Conservation (phyloP, 2,329 filamentous ascomycete genomes). For the Bipolaris gigantea region DNA sequence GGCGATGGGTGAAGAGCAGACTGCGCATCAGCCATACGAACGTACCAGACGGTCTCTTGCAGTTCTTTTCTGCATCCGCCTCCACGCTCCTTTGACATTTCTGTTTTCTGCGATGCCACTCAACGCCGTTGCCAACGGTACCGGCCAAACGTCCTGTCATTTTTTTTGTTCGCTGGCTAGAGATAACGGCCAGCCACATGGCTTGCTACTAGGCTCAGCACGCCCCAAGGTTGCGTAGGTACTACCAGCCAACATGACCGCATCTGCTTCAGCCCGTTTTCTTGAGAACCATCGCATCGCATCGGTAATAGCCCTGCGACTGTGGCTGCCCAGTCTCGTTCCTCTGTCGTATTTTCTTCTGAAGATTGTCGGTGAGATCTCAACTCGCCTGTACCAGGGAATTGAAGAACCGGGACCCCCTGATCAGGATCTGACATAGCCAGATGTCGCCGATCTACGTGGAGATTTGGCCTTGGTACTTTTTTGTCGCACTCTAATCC, state of each 20-base stretch:
- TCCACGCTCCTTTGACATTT: neutral
- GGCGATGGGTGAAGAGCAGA: no score
- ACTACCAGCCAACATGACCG: neutral
- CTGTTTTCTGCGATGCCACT: neutral
- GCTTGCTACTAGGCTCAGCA: neutral
- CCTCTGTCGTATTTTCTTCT: neutral
- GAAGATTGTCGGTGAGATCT: slow-evolving; percentile 7
- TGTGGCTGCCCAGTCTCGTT: neutral
- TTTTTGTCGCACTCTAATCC: neutral
- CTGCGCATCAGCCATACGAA: neutral
- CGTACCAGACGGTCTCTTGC: neutral
- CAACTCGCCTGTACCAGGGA: slow-evolving; percentile 6
- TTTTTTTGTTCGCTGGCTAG: neutral
- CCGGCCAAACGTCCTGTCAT: slow-evolving; percentile 5
- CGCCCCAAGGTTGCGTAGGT: neutral
- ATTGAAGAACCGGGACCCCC: slow-evolving; percentile 3
- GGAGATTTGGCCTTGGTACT: neutral
- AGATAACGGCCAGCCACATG: neutral
- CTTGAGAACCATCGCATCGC: neutral
- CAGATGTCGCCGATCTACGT: neutral
- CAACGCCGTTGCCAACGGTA: slow-evolving; percentile 9
- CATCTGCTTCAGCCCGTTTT: neutral
- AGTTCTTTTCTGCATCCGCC: slow-evolving; percentile 2
- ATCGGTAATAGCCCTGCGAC: slow-evolving; percentile 3
- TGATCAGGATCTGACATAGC: neutral